Conservation (phyloP, 225 moss, liverwort and hornwort species). For the Asterella californica region DNA sequence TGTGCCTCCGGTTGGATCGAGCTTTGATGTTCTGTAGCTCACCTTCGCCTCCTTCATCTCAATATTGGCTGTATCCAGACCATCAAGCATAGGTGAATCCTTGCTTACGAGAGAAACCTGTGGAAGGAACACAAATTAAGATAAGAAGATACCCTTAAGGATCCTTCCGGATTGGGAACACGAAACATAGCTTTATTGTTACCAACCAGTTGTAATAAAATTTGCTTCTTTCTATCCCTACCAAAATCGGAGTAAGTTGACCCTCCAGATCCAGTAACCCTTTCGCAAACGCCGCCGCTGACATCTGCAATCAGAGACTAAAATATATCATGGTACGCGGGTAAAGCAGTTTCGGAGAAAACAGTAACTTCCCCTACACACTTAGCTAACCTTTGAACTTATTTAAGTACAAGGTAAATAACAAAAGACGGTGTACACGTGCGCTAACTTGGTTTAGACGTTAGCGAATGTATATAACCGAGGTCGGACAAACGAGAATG, state of each 20-base stretch:
- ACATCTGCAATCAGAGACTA: conserved; percentile 64
- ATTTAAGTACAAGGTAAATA: too few relatives aligned
- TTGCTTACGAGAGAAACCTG: conserved; percentile 99
- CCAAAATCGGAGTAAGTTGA: conserved; percentile 93
- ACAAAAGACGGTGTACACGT: too few relatives aligned
- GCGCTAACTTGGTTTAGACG: too few relatives aligned
- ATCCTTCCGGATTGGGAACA: neutral
- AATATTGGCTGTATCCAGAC: conserved; percentile 89
- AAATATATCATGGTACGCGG: too few relatives aligned
- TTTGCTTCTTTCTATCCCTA: conserved; percentile 19
- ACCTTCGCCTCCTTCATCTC: conserved; percentile 99
- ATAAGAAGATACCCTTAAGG: neutral
- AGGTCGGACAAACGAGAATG: too few relatives aligned
- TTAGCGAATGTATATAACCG: too few relatives aligned
- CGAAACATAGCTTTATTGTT: neutral
- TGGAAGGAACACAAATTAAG: neutral
- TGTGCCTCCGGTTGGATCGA: too few relatives aligned
- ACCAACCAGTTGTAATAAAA: neutral
- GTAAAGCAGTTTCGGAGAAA: too few relatives aligned
- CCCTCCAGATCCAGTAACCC: conserved; percentile 97
- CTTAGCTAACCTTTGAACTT: too few relatives aligned
- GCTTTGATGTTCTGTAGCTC: neutral
- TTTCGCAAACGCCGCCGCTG: conserved; percentile 99
- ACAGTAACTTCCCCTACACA: too few relatives aligned
- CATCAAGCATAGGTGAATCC: conserved; percentile 99